These are phyloP conservation scores for Tylopilus felleus DNA, from an alignment of 768 basidiomycete genomes.

Conservation along the genomic window DNA sequence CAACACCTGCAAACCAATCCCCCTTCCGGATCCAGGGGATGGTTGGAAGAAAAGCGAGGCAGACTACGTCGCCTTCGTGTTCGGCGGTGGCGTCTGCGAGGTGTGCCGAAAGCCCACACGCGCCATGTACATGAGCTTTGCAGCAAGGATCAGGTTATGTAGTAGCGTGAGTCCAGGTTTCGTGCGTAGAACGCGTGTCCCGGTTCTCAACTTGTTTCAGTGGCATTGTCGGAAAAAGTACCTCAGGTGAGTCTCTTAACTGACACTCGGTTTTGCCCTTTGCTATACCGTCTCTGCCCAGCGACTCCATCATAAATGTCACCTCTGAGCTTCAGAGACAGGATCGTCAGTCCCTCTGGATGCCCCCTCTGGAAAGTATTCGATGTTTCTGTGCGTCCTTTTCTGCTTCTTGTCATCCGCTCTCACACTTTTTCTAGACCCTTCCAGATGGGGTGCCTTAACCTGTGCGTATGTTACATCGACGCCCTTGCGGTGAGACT, in stretches of 20 bases:
- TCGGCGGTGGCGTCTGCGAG: conserved; percentile 54
- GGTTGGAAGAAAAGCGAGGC: conserved; percentile 46
- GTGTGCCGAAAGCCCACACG: conserved; percentile 44
- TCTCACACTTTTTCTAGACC: not conserved
- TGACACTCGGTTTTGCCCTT: not conserved
- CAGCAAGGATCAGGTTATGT: conserved; percentile 47
- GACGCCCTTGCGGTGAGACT: too few relatives aligned
- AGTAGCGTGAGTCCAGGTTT: conserved; percentile 25
- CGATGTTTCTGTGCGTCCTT: conserved; percentile 21
- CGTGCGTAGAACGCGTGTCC: not conserved
- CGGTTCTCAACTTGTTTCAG: conserved; percentile 5
- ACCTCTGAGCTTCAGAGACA: not conserved
- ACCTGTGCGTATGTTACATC: conserved; percentile 16
- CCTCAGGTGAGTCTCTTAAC: conserved; percentile 11
- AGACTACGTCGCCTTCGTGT: conserved; percentile 62
- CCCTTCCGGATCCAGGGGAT: conserved; percentile 42
- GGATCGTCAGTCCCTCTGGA: conserved; percentile 9
- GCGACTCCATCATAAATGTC: conserved; percentile 12
- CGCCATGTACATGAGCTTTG: conserved; percentile 45
- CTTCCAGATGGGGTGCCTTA: not conserved
- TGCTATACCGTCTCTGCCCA: not conserved
- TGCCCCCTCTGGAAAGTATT: conserved; percentile 22
- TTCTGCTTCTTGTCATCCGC: not conserved
- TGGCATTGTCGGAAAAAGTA: conserved; percentile 18
- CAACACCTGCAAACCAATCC: conserved; percentile 27